Evolutionary conservation across 441 rosid species (phyloP), one percentile per base, ranked within the genome.

Genomic region (Corymbia citriodora): DNA sequence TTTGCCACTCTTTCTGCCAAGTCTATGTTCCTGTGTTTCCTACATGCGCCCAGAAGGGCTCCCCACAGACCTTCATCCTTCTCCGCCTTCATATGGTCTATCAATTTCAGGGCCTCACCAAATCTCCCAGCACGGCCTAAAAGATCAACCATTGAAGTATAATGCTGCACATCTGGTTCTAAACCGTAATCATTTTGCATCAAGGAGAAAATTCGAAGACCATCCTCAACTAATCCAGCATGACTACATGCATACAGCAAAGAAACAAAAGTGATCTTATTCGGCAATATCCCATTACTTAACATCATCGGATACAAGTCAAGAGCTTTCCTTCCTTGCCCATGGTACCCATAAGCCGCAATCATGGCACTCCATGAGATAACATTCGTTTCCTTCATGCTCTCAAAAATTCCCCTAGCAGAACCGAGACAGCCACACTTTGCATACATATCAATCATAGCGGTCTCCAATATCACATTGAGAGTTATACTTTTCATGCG

Each of bases 361-460:
- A 95, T 95, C 96, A 95, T 94, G 11, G 93, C 93, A 88, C 94
- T 94, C 96, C 96, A 95, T 0, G 96, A 91, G 65, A 94, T 89
- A 49, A 93, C 94, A 87, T 94, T 94, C 90, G 90, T 94, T 59
- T 92, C 93, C 87, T 15, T 89, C 94, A 94, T 93, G 40, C 88
- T 59, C 68, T 93, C 94, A 89, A 95, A 95, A 53, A 94, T 89
- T 68, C 93, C 92, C 90, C 93, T 93, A 4, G 96, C 95, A 14
- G 90, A 90, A 86, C 92, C 90, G 16, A 93, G 52, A 81, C 93
- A 90, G 49, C 96, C 96, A 81, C 96, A 95, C 63, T 94, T 94
- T 10, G 95, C 95, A 53, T 94, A 93, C 96, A 94, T 95, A 91
- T 95, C 95, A 79, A 94, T 93, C 92, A 95, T 52, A 3, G 95